phyloP scores from a whole-genome alignment of 805 yeast genomes.

The Sugiyamaella chiloensis region DNA sequence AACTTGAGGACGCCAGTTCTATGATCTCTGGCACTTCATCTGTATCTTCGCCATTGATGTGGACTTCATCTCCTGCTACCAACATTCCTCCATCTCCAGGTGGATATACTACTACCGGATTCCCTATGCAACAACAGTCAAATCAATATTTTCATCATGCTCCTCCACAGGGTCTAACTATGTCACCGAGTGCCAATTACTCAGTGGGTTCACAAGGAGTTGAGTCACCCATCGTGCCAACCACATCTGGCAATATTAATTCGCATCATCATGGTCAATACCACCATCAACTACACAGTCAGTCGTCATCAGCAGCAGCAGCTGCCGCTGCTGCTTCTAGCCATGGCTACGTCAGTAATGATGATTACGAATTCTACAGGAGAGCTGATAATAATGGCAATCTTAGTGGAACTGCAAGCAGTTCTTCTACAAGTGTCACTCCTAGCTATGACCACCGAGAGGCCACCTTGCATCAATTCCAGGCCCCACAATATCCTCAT shows the following conservation, averaged over 20 bases:
- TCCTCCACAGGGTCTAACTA: not conserved
- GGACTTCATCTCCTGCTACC: conserved; percentile 8
- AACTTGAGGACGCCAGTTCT: conserved; percentile 5
- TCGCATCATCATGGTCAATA: not conserved
- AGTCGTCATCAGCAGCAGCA: no score
- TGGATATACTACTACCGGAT: conserved; percentile 5
- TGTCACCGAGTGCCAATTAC: not conserved
- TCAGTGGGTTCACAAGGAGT: conserved; percentile 5
- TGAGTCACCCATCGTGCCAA: not conserved
- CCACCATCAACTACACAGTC: not conserved
- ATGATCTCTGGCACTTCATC: not conserved
- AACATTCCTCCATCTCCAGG: conserved; percentile 7
- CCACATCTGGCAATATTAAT: not conserved
- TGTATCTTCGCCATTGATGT: conserved; percentile 10
- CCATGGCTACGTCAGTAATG: not conserved
- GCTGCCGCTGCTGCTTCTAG: not conserved
- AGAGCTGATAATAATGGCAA: not conserved
- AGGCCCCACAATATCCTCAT: conserved; percentile 1
- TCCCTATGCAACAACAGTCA: not conserved
- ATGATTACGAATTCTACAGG: conserved; percentile 5
- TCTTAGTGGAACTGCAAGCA: not conserved
- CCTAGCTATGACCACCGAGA: conserved; percentile 2
- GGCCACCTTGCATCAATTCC: not conserved
- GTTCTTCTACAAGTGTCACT: not conserved
- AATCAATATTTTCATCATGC: not conserved